These are phyloP conservation scores for Daldinia grandis DNA, from an alignment of 495 filamentous ascomycete species.

Conservation along the genomic window DNA sequence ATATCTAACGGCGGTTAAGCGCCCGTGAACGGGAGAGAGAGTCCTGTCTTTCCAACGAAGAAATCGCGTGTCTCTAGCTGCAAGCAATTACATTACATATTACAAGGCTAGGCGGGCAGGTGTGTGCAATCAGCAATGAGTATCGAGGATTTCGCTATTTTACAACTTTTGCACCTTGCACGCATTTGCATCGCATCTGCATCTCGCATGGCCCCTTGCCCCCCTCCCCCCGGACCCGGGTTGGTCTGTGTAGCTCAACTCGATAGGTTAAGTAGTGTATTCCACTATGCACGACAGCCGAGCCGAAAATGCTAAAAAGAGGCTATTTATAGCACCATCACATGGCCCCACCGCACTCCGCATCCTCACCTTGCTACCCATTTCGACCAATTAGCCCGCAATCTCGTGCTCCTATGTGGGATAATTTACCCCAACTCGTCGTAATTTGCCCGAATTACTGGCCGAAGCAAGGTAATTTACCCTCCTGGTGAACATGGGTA, in stretches of 20 bases:
- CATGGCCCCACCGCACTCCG: constrained; percentile 27
- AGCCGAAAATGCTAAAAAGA: constrained; percentile 46
- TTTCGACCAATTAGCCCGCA: constrained; percentile 39
- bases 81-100: constrained; percentile 25
- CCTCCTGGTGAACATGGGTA: constrained; percentile 1
- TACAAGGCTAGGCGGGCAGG: constrained; percentile 22
- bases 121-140: constrained; percentile 1
- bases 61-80: constrained; percentile 8
- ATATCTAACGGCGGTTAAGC: constrained; percentile 29
- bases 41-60: constrained; percentile 1
- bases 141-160: neutral
- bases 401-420: constrained; percentile 19
- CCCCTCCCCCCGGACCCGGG: constrained; percentile 25
- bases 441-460: constrained; percentile 40
- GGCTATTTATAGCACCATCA: constrained; percentile 44
- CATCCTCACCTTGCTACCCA: constrained; percentile 32
- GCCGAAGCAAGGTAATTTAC: constrained; percentile 33
- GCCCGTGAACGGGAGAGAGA: constrained; percentile 22
- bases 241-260: constrained; percentile 22
- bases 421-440: constrained; percentile 22
- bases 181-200: constrained; percentile 1
- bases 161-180: neutral
- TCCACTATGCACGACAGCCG: constrained; percentile 38
- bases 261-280: neutral
- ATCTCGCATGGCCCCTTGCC: constrained; percentile 28